A percentile compares a stretch with the other conserved stretches of the same genome.
Conservation (phyloP, 495 filamentous ascomycete species). For the Neurospora sp. region DNA sequence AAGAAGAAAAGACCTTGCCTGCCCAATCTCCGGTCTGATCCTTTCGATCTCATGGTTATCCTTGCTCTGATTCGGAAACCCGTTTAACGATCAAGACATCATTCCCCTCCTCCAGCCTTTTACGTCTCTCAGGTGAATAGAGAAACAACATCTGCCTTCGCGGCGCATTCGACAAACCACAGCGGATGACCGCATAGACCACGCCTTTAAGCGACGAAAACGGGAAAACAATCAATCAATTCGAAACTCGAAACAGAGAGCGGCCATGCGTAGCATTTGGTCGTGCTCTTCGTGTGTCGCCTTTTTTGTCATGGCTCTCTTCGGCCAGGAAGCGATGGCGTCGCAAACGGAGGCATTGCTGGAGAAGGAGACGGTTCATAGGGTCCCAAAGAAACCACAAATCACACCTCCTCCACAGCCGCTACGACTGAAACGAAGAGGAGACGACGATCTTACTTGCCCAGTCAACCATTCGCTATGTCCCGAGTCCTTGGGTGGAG, state of each 20-base stretch:
- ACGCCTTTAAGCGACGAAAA: not conserved
- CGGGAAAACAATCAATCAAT: not conserved
- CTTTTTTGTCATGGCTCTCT: slow-evolving; percentile 15
- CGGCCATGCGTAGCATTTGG: slow-evolving; percentile 23
- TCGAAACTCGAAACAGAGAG: not conserved
- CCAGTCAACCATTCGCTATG: slow-evolving; percentile 23
- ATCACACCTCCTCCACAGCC: slow-evolving; percentile 6
- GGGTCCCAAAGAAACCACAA: slow-evolving; percentile 23
- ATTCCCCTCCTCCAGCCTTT: not conserved
- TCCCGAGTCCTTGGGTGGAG: slow-evolving; percentile 25
- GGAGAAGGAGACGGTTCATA: slow-evolving; percentile 17
- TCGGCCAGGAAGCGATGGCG: slow-evolving; percentile 12
- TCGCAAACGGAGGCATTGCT: slow-evolving; percentile 8
- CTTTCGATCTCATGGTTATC: no score
- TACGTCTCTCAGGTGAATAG: not conserved
- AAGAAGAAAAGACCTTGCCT: no score
- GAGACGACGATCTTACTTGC: slow-evolving; percentile 16
- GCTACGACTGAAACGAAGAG: slow-evolving; percentile 14
- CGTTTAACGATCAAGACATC: not conserved
- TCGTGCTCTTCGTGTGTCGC: slow-evolving; percentile 16
- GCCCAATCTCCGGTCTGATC: no score
- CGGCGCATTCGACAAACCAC: not conserved
- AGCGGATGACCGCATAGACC: not conserved
- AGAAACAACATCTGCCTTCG: not conserved
- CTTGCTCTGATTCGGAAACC: not conserved